These are phyloP conservation scores for Bertia moriformis DNA, from an alignment of 2,329 filamentous ascomycete species.

Conservation along the genomic window DNA sequence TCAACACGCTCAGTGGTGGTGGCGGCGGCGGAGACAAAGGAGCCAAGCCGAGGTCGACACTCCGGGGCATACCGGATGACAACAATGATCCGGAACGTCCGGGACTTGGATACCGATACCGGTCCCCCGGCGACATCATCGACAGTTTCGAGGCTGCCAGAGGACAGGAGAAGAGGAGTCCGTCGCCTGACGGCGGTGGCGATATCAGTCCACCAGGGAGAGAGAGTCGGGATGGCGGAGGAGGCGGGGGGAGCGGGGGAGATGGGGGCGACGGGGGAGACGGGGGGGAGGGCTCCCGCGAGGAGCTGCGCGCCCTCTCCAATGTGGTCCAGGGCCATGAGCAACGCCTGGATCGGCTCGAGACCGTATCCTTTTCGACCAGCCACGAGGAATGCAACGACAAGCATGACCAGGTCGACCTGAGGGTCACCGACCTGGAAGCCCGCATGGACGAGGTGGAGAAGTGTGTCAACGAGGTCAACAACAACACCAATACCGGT, in stretches of 20 bases:
- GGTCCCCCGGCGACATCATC: background rate
- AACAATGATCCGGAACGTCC: no score
- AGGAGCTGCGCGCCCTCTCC: constrained; percentile 27
- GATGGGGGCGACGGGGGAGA: no score
- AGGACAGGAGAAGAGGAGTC: no score
- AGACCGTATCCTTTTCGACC: constrained; percentile 49
- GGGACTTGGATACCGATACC: no score
- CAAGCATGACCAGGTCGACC: constrained; percentile 50
- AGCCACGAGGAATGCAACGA: constrained; percentile 58
- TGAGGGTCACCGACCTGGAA: constrained; percentile 57
- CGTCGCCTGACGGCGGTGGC: no score
- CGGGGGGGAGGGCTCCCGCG: no score
- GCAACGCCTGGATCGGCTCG: constrained; percentile 51
- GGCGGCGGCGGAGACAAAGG: no score
- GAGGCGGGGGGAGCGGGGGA: no score
- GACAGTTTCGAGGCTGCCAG: background rate
- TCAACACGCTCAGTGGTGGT: constrained; percentile 32
- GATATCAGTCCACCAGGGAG: no score
- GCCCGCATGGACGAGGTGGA: constrained; percentile 44
- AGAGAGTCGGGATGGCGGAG: no score
- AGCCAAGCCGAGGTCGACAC: constrained; percentile 14
- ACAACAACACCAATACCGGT: constrained; percentile 29
- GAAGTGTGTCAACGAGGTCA: constrained; percentile 23
- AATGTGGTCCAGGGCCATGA: constrained; percentile 45
- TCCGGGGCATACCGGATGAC: constrained; percentile 13